These are phyloP conservation scores for Salix suchowensis DNA, from an alignment of 345 rosid genomes.

Conservation along the genomic window DNA sequence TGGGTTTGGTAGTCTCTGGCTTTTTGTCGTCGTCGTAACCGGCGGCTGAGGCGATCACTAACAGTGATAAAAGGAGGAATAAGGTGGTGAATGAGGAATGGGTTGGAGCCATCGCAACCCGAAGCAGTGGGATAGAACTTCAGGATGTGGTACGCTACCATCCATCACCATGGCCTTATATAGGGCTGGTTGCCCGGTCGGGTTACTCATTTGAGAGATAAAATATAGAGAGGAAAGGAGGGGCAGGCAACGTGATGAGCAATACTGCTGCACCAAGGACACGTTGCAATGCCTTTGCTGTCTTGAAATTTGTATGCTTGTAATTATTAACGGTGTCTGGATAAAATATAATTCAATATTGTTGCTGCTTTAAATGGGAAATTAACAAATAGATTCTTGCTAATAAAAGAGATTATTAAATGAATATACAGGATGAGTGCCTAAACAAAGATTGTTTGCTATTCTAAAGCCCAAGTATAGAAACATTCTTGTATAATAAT, in stretches of 20 bases:
- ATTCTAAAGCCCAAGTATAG: no score
- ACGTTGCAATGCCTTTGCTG: neutral
- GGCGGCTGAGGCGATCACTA: conserved; percentile 7
- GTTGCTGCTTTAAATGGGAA: neutral
- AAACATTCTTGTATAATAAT: no score
- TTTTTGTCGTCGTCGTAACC: neutral
- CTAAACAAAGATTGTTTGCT: neutral
- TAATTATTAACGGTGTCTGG: neutral
- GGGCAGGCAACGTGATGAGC: neutral
- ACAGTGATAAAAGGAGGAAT: conserved; percentile 28
- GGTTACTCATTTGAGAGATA: neutral
- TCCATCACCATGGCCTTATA: neutral
- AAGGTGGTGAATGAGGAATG: conserved; percentile 6
- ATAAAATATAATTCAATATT: no score
- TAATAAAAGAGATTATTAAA: no score
- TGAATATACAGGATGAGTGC: neutral
- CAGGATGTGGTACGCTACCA: neutral
- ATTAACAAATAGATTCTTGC: neutral
- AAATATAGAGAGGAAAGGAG: neutral
- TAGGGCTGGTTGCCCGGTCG: neutral
- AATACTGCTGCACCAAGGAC: neutral
- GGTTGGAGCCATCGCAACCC: conserved; percentile 10
- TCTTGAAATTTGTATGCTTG: no score
- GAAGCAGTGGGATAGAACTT: neutral
- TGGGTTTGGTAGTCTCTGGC: neutral